Evolutionary conservation across 208 protist species (phyloP), one percentile per base, ranked within the genome.

Genomic region (Crithidia fasciculata): DNA sequence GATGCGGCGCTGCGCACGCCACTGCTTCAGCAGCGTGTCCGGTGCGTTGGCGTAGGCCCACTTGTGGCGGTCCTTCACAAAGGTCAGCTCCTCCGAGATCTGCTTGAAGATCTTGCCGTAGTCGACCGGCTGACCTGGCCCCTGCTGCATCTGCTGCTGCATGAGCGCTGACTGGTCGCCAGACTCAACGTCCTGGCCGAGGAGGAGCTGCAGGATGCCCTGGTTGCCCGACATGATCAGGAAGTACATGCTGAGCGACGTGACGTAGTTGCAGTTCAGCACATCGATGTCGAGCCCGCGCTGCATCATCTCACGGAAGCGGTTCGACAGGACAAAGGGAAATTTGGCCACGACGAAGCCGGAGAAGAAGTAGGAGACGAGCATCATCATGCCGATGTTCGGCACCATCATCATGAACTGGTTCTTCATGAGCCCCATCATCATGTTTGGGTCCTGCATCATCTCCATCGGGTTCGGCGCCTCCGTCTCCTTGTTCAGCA

Each of bases 281-380:
- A 95, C 88, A 55, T 90, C 82, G 43, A 98, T 92, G 47, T 99
- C 96, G 40, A 99, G 89, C 5, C 97, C 97, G 37, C 97, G 83
- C 80, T 99, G 98, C 76, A 98, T 92, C 93, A 99, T 98, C 18
- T 86, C 89, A 45, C 86, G 82, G 78, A 99, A 98, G 53, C 95
- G 82, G n/a, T 86, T 75, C 8, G 97, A 98, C 0, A 99, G 80
- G 36, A 88, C 87, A 70, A 99, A 99, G 36, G 98, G 98, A 41
- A 99, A 96, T 84, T 98, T 98, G 49, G 95, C 96, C 43, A 98
- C 95, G 16, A 99, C 94, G 78, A 99, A 99, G 18, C 97, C 96
- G 40, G 94, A 97, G 77, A 98, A 99, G 72, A 99, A 99, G 78
- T 97, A 96, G 13, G 95, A 98, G 28, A 99, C 88, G 63, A 97